These are phyloP conservation scores for Exophiala aquamarina DNA, from an alignment of 2,329 filamentous ascomycete species.

Conservation along the genomic window DNA sequence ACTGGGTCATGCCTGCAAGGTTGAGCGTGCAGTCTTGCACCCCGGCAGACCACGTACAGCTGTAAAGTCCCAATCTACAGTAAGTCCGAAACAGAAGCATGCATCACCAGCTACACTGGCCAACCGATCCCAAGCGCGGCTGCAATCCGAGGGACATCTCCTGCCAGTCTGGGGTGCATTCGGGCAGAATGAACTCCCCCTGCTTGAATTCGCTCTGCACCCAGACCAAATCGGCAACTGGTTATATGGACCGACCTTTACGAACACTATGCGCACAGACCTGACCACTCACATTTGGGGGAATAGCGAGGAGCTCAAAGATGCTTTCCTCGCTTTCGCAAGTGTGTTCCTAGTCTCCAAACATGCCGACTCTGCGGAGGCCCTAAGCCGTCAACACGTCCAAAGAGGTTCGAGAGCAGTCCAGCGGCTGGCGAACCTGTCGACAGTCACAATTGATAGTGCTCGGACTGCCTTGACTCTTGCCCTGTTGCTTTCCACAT, in stretches of 20 bases:
- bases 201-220: neutral
- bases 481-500: neutral
- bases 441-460: neutral
- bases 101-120: too few species aligned
- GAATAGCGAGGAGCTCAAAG: too few species aligned
- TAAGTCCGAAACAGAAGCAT: too few species aligned
- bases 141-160: neutral
- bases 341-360: too few species aligned
- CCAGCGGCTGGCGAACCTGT: neutral
- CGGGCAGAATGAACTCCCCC: neutral
- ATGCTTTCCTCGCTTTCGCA: too few species aligned
- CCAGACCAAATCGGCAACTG: neutral
- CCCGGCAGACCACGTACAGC: constrained; percentile 1
- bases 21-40: neutral
- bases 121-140: too few species aligned
- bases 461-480: neutral
- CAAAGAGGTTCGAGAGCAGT: neutral
- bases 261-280: too few species aligned
- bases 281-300: too few species aligned
- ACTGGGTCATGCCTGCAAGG: neutral
- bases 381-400: too few species aligned
- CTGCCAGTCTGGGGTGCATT: neutral
- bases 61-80: too few species aligned
- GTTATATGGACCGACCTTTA: neutral
- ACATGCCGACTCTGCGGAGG: too few species aligned